Evolutionary conservation across 371 early-diverging fungal genomes (phyloP).

Genomic region (Mucor mucedo): DNA sequence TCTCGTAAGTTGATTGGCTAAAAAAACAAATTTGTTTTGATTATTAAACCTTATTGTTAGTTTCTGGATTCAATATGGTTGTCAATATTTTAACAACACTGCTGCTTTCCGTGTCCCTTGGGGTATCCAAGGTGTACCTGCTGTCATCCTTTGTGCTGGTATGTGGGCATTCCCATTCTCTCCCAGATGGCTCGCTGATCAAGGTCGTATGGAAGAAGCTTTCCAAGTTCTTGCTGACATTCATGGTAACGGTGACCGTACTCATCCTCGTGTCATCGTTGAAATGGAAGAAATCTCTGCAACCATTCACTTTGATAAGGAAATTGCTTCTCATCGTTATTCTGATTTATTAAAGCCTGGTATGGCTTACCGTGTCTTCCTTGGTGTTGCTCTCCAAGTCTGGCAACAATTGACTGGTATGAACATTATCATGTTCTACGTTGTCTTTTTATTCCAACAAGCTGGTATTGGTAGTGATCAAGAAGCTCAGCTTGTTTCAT

Average conservation of each 20-base stretch:
- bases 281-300: slow-evolving; percentile 77
- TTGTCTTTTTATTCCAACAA: slow-evolving; percentile 44
- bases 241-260: slow-evolving; percentile 44
- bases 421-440: slow-evolving; percentile 65
- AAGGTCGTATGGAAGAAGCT: slow-evolving; percentile 61
- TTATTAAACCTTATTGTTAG: slow-evolving; percentile 7
- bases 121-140: slow-evolving; percentile 84
- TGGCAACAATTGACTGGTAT: slow-evolving; percentile 81
- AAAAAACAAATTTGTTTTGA: background rate
- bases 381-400: slow-evolving; percentile 76
- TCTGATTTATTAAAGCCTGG: slow-evolving; percentile 37
- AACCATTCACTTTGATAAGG: slow-evolving; percentile 70
- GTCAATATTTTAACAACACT: slow-evolving; percentile 23
- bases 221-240: slow-evolving; percentile 53
- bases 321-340: slow-evolving; percentile 53
- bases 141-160: slow-evolving; percentile 66
- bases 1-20: slow-evolving; percentile 36
- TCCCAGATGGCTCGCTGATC: slow-evolving; percentile 60
- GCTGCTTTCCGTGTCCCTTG: slow-evolving; percentile 82
- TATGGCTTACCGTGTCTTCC: slow-evolving; percentile 64
- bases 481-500: slow-evolving; percentile 41
- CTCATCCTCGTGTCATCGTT: slow-evolving; percentile 45
- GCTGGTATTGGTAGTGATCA: slow-evolving; percentile 49
- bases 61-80: slow-evolving; percentile 37
- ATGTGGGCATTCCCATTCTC: slow-evolving; percentile 54